phyloP scores from a whole-genome alignment of 179 eudicot species.

The Spinacia oleracea region DNA sequence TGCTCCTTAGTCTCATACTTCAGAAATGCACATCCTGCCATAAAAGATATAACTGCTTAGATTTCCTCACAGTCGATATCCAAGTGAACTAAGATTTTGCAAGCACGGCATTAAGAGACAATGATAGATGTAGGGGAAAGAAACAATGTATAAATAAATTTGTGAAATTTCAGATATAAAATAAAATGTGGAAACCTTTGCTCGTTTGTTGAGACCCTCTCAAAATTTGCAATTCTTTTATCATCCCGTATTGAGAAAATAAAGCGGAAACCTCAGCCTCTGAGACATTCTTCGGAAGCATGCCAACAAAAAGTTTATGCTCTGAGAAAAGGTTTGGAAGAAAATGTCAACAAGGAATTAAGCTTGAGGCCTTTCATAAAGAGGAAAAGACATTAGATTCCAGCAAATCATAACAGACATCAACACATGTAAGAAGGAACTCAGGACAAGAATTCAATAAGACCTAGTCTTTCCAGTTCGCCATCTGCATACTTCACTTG shows the following conservation, averaged over 20 bases:
- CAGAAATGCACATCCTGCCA: slow-evolving; percentile 91
- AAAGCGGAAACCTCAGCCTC: slow-evolving; percentile 82
- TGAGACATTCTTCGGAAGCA: slow-evolving; percentile 96
- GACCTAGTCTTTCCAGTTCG: slow-evolving; percentile 97
- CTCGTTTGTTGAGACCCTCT: slow-evolving; percentile 96
- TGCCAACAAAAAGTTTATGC: slow-evolving; percentile 95
- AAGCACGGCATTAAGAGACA: not conserved
- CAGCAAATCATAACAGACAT: slow-evolving; percentile 2
- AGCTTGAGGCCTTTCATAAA: not conserved
- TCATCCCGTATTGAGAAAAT: slow-evolving; percentile 81
- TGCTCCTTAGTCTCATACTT: slow-evolving; percentile 95
- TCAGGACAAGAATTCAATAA: slow-evolving; percentile 19
- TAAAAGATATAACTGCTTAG: slow-evolving; percentile 1
- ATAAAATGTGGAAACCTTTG: slow-evolving; percentile 55
- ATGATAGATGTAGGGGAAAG: not conserved
- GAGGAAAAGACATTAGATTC: slow-evolving; percentile 1
- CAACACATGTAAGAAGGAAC: slow-evolving; percentile 16
- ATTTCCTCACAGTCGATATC: not conserved
- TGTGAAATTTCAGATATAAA: not conserved
- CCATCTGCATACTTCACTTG: slow-evolving; percentile 99
- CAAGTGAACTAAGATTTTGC: not conserved
- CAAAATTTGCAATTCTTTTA: slow-evolving; percentile 83
- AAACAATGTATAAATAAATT: not conserved
- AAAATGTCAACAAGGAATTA: slow-evolving; percentile 11
- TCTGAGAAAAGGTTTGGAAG: slow-evolving; percentile 45